phyloP scores from a whole-genome alignment of 2,329 filamentous ascomycete species.

The Apiospora phragmitis region DNA sequence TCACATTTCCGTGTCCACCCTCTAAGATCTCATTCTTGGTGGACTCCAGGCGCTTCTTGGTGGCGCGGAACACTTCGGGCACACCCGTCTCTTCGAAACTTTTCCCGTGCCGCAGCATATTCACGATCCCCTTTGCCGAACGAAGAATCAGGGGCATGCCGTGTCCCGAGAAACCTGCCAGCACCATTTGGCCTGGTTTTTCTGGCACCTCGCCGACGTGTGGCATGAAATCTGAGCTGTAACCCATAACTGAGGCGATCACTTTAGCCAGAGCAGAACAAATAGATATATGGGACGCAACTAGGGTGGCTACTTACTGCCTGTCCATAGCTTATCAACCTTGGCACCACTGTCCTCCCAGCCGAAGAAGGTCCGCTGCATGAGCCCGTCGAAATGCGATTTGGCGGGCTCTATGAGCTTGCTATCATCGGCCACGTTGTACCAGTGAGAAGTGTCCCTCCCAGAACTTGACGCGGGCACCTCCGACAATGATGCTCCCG shows the following conservation, averaged over 20 bases:
- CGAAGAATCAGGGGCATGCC: slow-evolving; percentile 50
- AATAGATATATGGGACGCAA: background rate
- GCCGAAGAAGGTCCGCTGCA: slow-evolving; percentile 48
- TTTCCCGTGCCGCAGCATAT: slow-evolving; percentile 36
- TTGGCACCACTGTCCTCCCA: slow-evolving; percentile 46
- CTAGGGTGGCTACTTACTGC: slow-evolving; percentile 9
- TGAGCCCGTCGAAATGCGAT: slow-evolving; percentile 46
- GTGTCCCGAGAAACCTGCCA: slow-evolving; percentile 51
- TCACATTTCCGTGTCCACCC: background rate
- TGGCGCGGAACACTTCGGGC: slow-evolving; percentile 37
- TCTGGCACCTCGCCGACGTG: slow-evolving; percentile 45
- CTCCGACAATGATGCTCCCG: slow-evolving; percentile 41
- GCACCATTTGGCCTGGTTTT: slow-evolving; percentile 40
- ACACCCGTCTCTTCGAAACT: slow-evolving; percentile 37
- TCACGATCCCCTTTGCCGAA: slow-evolving; percentile 38
- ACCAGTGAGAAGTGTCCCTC: slow-evolving; percentile 40
- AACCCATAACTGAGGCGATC: slow-evolving; percentile 38
- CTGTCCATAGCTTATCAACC: slow-evolving; percentile 31
- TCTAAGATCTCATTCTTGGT: slow-evolving; percentile 17
- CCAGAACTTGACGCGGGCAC: slow-evolving; percentile 31
- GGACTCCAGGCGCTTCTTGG: slow-evolving; percentile 26
- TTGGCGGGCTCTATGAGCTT: slow-evolving; percentile 39
- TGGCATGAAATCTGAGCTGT: slow-evolving; percentile 42
- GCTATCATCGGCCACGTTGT: slow-evolving; percentile 43
- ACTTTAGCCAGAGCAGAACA: background rate